phyloP scores from a whole-genome alignment of 2,329 filamentous ascomycete species.

The Rhinocladiella mackenziei region DNA sequence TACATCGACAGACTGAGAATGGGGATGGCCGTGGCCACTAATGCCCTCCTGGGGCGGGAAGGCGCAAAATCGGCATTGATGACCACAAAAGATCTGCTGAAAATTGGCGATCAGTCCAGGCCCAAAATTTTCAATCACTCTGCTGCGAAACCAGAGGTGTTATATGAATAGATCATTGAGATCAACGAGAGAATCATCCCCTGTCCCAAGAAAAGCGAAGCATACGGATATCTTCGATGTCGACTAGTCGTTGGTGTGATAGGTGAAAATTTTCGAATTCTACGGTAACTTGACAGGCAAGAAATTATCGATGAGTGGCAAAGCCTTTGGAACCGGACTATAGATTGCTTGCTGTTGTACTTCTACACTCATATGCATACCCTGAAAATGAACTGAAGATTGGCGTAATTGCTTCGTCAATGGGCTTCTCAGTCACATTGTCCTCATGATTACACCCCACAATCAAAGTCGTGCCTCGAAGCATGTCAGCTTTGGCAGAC shows the following conservation, averaged over 20 bases:
- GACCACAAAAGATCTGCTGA: slow-evolving; percentile 78
- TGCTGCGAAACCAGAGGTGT: slow-evolving; percentile 79
- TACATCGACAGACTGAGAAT: slow-evolving; percentile 44
- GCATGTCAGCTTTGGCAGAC: slow-evolving; percentile 72
- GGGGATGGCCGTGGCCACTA: slow-evolving; percentile 88
- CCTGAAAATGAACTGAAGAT: slow-evolving; percentile 77
- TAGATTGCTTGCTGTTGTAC: slow-evolving; percentile 20
- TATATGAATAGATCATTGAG: slow-evolving; percentile 30
- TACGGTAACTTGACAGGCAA: slow-evolving; percentile 57
- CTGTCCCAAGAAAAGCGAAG: slow-evolving; percentile 1
- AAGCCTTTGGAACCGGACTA: slow-evolving; percentile 32
- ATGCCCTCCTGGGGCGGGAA: slow-evolving; percentile 81
- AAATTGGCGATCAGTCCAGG: slow-evolving; percentile 85
- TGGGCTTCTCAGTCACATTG: slow-evolving; percentile 76
- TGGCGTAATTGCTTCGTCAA: slow-evolving; percentile 68
- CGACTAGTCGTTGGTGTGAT: slow-evolving; percentile 47
- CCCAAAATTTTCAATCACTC: slow-evolving; percentile 88
- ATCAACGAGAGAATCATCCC: slow-evolving; percentile 25
- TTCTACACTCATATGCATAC: slow-evolving; percentile 78
- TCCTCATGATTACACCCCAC: slow-evolving; percentile 78
- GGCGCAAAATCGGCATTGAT: slow-evolving; percentile 83
- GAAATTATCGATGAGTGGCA: slow-evolving; percentile 56
- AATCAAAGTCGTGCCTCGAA: slow-evolving; percentile 77
- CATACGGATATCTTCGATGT: slow-evolving; percentile 4
- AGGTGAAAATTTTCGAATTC: slow-evolving; percentile 38